Percentiles rank a stretch among this genome's conserved stretches.
Conservation (phyloP, 352 stramenopile genomes). For the Pythium rhizo-oryzae region DNA sequence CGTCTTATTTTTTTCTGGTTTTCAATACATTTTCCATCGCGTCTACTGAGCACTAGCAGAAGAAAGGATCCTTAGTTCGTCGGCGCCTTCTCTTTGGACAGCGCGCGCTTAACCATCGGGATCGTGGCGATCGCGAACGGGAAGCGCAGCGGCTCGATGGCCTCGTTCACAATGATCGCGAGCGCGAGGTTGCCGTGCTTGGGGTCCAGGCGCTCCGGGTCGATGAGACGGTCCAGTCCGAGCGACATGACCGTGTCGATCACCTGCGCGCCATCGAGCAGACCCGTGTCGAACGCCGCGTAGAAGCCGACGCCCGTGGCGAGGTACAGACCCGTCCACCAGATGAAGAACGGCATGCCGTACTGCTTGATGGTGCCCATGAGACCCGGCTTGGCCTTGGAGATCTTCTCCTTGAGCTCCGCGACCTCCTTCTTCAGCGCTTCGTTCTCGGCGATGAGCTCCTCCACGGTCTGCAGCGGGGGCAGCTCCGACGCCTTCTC, state of each 20-base stretch:
- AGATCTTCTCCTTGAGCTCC: constrained; percentile 54
- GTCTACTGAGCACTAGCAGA: not conserved
- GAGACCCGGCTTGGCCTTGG: constrained; percentile 72
- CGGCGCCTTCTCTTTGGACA: constrained; percentile 38
- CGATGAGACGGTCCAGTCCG: constrained; percentile 77
- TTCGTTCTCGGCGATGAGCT: constrained; percentile 77
- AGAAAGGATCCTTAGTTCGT: not conserved
- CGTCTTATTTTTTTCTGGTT: not conserved
- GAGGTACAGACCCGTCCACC: constrained; percentile 83
- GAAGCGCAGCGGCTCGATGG: constrained; percentile 83
- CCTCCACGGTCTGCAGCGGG: constrained; percentile 63
- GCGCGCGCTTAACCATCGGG: constrained; percentile 70
- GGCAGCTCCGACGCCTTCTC: constrained; percentile 29
- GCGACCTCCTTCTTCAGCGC: constrained; percentile 72
- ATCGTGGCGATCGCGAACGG: constrained; percentile 86
- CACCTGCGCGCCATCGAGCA: constrained; percentile 73
- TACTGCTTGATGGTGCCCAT: constrained; percentile 83
- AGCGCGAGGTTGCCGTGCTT: constrained; percentile 88
- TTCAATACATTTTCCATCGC: not conserved
- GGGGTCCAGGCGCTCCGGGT: constrained; percentile 74
- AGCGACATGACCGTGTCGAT: constrained; percentile 87
- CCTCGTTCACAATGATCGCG: constrained; percentile 87
- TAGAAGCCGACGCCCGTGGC: constrained; percentile 75
- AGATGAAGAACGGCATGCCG: constrained; percentile 82
- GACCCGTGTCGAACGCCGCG: constrained; percentile 67